These are phyloP conservation scores for Tolypocladium ophioglossoides DNA, from an alignment of 2,329 filamentous ascomycete species.

Conservation along the genomic window DNA sequence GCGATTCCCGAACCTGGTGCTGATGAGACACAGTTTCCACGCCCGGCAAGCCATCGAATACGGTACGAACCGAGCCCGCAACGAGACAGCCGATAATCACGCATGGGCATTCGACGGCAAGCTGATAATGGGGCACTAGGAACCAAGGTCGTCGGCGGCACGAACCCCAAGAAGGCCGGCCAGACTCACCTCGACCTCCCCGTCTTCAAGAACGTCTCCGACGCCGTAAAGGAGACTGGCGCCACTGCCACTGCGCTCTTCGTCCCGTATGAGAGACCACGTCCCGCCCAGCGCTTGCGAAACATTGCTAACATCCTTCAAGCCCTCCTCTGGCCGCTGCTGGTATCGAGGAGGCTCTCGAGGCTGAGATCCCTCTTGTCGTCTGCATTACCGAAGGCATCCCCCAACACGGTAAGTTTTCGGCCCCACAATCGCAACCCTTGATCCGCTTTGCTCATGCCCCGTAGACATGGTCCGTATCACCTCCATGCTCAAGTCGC, in stretches of 20 bases:
- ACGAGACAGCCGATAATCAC: neutral
- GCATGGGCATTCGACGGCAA: neutral
- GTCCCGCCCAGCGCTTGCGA: constrained; percentile 1
- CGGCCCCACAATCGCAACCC: constrained; percentile 1
- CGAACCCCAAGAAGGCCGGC: constrained; percentile 98
- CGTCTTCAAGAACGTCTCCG: constrained; percentile 81
- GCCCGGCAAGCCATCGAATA: constrained; percentile 97
- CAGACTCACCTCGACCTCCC: constrained; percentile 79
- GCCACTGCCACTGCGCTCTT: constrained; percentile 92
- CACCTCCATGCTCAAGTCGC: constrained; percentile 93
- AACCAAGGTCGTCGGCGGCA: constrained; percentile 95
- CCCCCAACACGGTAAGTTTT: constrained; percentile 74
- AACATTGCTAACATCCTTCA: constrained; percentile 16
- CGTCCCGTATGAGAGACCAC: constrained; percentile 59
- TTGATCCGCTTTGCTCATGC: constrained; percentile 6
- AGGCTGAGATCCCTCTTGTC: constrained; percentile 85
- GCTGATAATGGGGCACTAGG: constrained; percentile 39
- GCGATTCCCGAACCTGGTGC: neutral
- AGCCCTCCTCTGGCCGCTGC: constrained; percentile 85
- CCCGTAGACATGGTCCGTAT: constrained; percentile 91
- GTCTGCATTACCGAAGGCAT: constrained; percentile 99
- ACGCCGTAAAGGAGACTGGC: constrained; percentile 83
- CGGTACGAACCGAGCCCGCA: constrained; percentile 45
- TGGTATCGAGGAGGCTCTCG: constrained; percentile 93
- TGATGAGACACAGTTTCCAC: constrained; percentile 62